A percentile compares a stretch with the other conserved stretches of the same genome.
Conservation (phyloP, 169 alveolate genomes). For the Toxoplasma gondii region DNA sequence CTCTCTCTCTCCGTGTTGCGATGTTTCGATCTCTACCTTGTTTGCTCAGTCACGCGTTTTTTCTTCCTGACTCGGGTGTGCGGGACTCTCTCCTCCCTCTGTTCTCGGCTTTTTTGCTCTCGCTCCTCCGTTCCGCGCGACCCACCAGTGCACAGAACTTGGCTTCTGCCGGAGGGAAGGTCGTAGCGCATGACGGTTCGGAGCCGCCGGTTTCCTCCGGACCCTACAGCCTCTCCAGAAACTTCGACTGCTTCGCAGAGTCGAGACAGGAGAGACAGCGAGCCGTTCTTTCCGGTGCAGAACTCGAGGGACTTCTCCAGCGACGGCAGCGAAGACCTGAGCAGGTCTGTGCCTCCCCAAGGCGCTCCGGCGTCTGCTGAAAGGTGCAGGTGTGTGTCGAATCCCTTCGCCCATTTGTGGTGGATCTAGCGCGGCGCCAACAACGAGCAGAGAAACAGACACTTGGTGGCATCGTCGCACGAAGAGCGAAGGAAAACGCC, state of each 20-base stretch:
- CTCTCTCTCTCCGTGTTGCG: not conserved
- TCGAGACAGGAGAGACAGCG: not conserved
- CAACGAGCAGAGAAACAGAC: not conserved
- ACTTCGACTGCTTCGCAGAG: slow-evolving; percentile 17
- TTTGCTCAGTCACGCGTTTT: too few relatives aligned
- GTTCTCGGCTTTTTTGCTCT: not conserved
- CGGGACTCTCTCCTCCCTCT: too few relatives aligned
- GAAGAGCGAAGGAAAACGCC: not conserved
- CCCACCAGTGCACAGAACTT: slow-evolving; percentile 16
- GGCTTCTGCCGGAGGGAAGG: not conserved
- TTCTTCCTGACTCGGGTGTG: too few relatives aligned
- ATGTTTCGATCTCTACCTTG: too few relatives aligned
- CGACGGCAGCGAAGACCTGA: not conserved
- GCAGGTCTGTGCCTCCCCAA: not conserved
- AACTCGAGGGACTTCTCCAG: not conserved
- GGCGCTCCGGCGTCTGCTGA: slow-evolving; percentile 14
- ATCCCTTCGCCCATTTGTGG: slow-evolving; percentile 27
- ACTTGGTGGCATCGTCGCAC: not conserved
- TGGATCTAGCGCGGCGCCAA: not conserved
- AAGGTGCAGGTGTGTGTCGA: slow-evolving; percentile 1
- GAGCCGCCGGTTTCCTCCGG: not conserved
- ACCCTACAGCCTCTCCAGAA: not conserved
- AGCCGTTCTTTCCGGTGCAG: not conserved
- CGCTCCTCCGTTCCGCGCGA: not conserved
- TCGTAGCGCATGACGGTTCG: slow-evolving; percentile 7